Percentiles rank a stretch among this genome's conserved stretches.
phyloP scores from a whole-genome alignment of 2,329 filamentous ascomycete species.

The Gremmenia infestans region DNA sequence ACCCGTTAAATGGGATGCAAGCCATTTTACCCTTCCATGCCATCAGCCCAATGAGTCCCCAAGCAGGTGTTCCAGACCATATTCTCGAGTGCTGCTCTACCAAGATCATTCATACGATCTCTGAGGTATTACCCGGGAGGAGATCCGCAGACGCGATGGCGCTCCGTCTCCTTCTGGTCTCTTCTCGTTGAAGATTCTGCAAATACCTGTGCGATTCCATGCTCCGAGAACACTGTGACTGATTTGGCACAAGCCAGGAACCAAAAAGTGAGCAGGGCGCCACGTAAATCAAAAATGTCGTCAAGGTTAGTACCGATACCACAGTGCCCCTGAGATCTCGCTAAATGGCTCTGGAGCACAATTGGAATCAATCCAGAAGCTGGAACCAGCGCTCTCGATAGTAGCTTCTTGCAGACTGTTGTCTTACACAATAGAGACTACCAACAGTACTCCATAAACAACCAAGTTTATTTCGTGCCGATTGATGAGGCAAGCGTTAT shows the following conservation, averaged over 20 bases:
- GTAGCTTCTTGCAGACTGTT: constrained; percentile 53
- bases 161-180: background rate
- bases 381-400: constrained; percentile 47
- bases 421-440: constrained; percentile 59
- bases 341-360: background rate
- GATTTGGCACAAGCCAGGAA: background rate
- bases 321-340: background rate
- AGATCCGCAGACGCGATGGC: background rate
- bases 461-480: constrained; percentile 61
- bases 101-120: background rate
- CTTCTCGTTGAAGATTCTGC: background rate
- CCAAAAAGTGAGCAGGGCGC: background rate
- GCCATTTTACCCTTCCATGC: background rate
- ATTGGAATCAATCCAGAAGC: constrained; percentile 36
- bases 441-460: constrained; percentile 61
- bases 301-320: background rate
- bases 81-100: background rate
- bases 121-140: background rate
- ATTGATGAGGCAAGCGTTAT: constrained; percentile 58
- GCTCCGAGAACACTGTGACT: background rate
- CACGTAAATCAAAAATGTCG: background rate
- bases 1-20: background rate
- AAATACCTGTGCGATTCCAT: background rate
- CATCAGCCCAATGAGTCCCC: background rate
- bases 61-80: no score